Conservation (phyloP, 352 stramenopile genomes). For the Pythium aristosporum region DNA sequence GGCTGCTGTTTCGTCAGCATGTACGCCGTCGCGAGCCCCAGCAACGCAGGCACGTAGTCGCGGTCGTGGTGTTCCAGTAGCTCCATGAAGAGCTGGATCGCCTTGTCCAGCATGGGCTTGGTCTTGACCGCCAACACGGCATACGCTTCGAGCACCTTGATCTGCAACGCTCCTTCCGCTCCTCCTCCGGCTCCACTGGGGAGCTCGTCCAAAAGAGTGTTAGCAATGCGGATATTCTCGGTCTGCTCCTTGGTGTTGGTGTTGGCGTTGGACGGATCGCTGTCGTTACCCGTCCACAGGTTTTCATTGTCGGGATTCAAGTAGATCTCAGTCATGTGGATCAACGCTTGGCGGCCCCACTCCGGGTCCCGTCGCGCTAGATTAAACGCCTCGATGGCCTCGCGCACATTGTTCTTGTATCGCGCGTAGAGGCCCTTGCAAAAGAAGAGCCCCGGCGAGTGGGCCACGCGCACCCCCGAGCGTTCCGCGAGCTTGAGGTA, state of each 20-base stretch:
- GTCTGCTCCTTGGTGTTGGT: conserved; percentile 72
- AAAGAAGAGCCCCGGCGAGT: conserved; percentile 86
- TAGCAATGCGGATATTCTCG: conserved; percentile 87
- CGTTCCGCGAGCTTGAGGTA: conserved; percentile 87
- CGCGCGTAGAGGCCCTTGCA: conserved; percentile 90
- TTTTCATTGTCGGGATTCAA: conserved; percentile 93
- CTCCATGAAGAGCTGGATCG: conserved; percentile 89
- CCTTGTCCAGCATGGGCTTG: conserved; percentile 86
- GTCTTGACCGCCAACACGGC: conserved; percentile 73
- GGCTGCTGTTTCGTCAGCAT: conserved; percentile 92
- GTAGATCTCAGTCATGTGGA: conserved; percentile 94
- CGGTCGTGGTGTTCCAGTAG: conserved; percentile 84
- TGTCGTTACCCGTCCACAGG: conserved; percentile 54
- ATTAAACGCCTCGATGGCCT: conserved; percentile 92
- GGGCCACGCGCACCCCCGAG: conserved; percentile 56
- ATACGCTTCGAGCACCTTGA: conserved; percentile 88
- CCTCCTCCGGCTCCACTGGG: conserved; percentile 38
- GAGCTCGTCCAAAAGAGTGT: conserved; percentile 87
- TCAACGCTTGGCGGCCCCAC: conserved; percentile 86
- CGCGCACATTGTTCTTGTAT: conserved; percentile 89
- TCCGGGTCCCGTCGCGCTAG: conserved; percentile 82
- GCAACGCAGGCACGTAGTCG: conserved; percentile 90
- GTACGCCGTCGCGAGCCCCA: conserved; percentile 88
- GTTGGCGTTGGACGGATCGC: conserved; percentile 22
- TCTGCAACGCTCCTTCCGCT: conserved; percentile 37